Percentiles rank a stretch among this genome's conserved stretches.
These are phyloP conservation scores for Vicia sativa DNA, from an alignment of 306 rosid genomes.

Conservation along the genomic window DNA sequence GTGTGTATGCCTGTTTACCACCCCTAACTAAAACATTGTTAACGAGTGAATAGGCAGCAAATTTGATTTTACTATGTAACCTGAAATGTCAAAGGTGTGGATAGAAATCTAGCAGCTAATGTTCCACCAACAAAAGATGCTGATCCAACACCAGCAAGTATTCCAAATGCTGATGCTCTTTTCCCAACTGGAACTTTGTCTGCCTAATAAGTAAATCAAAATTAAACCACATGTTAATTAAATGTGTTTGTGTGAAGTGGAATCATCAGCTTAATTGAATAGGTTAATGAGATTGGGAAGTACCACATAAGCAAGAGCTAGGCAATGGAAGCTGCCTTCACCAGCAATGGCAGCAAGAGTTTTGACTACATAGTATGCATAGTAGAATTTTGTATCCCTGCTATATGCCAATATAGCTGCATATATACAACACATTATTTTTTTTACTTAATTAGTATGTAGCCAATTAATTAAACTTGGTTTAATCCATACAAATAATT, in stretches of 20 bases:
- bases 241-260: not conserved
- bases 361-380: conserved; percentile 56
- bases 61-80: conserved; percentile 31
- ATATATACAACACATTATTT: not conserved
- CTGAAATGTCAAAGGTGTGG: conserved; percentile 70
- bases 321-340: conserved; percentile 60
- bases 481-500: not conserved
- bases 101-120: conserved; percentile 71
- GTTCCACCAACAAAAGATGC: conserved; percentile 76
- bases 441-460: not conserved
- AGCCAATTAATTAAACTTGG: not conserved
- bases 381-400: conserved; percentile 59
- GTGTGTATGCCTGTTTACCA: no score
- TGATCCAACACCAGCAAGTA: conserved; percentile 68
- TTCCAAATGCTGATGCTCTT: conserved; percentile 72
- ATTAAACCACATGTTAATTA: not conserved
- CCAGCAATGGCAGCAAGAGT: conserved; percentile 69
- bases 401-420: conserved; percentile 81
- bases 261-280: not conserved
- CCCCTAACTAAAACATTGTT: not conserved
- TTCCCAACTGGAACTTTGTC: conserved; percentile 58
- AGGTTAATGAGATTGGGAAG: conserved; percentile 12
- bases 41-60: not conserved
- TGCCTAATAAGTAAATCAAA: conserved; percentile 50
- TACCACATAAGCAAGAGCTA: conserved; percentile 90